Evolutionary conservation across 2,329 filamentous ascomycete species (phyloP), one percentile per base, ranked within the genome.

Genomic region (Claviceps maximensis): DNA sequence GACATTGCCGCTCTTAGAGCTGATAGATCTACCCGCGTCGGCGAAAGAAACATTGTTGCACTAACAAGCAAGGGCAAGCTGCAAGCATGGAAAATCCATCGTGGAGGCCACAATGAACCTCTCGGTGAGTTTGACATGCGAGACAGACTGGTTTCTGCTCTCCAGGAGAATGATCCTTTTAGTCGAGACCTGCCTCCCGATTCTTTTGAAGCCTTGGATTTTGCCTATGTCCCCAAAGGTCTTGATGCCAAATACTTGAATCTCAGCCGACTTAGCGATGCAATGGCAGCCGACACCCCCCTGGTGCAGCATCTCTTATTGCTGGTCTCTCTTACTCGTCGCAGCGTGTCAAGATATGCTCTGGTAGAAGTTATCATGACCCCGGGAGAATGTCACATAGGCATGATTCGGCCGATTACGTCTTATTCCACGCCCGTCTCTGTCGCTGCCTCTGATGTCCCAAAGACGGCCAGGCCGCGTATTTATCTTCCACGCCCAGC

Each of bases 61-160:
- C 82, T 84, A 15, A 93, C 89, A 1, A 78, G 82, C 52, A 84
- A 84, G 60, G 91, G 87, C 29, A 79, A 83, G 54, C 71, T 98
- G 27, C 85, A 94, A 60, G 78, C 84, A 8, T 98, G 93, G 93
- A 87, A 86, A 63, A 77, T 96, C 45, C 89, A 91, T 62, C 88
- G 91, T 66, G 87, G 87, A 56, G 90, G 90, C 36, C 87, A 90
- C 59, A 84, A 89, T 63, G 82, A 86, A 45, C 76, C 88, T 48
- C 78, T 86, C 47, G 78, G 78, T 27, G 87, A 91, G 56, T 74
- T 83, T 23, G 86, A 95, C 65, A 74, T 83, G 54, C 80, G 82
- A 53, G 80, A 83, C 23, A 69, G 77, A 4, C 75, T 96, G 38
- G 64, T 84, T 17, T 67, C 74, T 2, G 80, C 82, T 33, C 70